Conservation (phyloP, 2,329 filamentous ascomycete species). For the Clonostachys solani region DNA sequence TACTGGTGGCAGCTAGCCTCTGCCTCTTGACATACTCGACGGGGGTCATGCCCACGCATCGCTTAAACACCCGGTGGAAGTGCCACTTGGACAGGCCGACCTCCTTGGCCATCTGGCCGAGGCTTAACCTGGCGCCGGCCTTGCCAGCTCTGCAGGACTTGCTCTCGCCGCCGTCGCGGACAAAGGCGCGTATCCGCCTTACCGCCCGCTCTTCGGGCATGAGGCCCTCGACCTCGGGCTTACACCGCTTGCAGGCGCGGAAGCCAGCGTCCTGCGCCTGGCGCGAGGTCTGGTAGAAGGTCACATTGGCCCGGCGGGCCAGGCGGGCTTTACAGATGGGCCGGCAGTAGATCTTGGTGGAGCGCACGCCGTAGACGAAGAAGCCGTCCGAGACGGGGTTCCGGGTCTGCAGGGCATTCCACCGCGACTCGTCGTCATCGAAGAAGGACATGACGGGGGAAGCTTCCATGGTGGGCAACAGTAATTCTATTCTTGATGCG, state of each 20-base stretch:
- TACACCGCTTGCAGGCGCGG: slow-evolving; percentile 54
- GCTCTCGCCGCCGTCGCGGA: slow-evolving; percentile 5
- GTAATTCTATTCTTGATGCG: no score
- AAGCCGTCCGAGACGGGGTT: slow-evolving; percentile 26
- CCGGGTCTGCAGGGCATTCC: slow-evolving; percentile 27
- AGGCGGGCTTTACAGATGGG: slow-evolving; percentile 57
- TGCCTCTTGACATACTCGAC: slow-evolving; percentile 16
- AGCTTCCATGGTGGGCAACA: no score
- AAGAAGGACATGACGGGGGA: slow-evolving; percentile 8
- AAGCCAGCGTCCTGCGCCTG: slow-evolving; percentile 44
- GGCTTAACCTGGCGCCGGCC: slow-evolving; percentile 14
- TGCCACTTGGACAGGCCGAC: slow-evolving; percentile 52
- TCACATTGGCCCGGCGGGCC: slow-evolving; percentile 55
- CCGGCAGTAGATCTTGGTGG: slow-evolving; percentile 52
- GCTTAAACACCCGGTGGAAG: slow-evolving; percentile 56
- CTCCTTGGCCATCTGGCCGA: slow-evolving; percentile 42
- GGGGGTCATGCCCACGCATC: slow-evolving; percentile 44
- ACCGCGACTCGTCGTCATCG: slow-evolving; percentile 22
- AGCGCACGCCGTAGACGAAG: slow-evolving; percentile 38
- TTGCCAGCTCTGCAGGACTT: neutral
- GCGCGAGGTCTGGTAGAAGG: slow-evolving; percentile 41
- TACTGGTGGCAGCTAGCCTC: neutral
- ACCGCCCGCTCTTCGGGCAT: slow-evolving; percentile 39
- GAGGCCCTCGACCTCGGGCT: slow-evolving; percentile 30
- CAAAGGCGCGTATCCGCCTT: slow-evolving; percentile 28